Conservation (phyloP, 2,329 filamentous ascomycete genomes). For the Exophiala alcalophila region DNA sequence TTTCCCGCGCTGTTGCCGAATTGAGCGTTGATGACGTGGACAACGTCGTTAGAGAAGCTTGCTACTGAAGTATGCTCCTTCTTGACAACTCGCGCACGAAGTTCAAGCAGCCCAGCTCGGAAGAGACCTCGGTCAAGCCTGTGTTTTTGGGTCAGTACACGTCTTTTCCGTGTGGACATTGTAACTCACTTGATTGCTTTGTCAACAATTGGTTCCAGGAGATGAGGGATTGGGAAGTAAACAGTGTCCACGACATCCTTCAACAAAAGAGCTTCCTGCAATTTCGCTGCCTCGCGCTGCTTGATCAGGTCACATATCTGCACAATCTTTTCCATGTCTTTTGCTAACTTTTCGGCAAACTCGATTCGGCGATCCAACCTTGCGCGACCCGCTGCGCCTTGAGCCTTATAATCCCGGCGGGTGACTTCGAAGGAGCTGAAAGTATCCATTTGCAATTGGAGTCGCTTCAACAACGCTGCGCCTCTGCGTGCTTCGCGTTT, state of each 20-base stretch:
- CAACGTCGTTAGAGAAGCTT: constrained; percentile 59
- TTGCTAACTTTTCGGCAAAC: constrained; percentile 66
- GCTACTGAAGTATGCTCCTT: constrained; percentile 60
- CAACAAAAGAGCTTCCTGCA: constrained; percentile 73
- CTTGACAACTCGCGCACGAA: constrained; percentile 54
- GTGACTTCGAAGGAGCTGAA: constrained; percentile 98
- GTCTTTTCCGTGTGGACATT: too few species aligned
- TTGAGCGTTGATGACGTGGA: constrained; percentile 54
- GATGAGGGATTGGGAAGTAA: constrained; percentile 81
- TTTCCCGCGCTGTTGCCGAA: constrained; percentile 50
- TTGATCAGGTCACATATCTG: constrained; percentile 68
- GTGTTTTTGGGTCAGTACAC: constrained; percentile 10
- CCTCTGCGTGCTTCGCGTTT: constrained; percentile 91
- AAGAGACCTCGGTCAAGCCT: constrained; percentile 54
- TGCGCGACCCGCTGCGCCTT: constrained; percentile 79
- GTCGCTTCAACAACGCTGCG: constrained; percentile 83
- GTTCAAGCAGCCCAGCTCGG: constrained; percentile 50
- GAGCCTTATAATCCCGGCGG: constrained; percentile 87
- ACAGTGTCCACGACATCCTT: constrained; percentile 78
- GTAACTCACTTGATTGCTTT: constrained; percentile 73
- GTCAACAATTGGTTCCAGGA: constrained; percentile 74
- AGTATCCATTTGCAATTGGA: constrained; percentile 92
- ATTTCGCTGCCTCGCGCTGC: constrained; percentile 71
- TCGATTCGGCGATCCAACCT: constrained; percentile 79
- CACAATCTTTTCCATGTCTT: constrained; percentile 74